Evolutionary conservation across 257 asterid species (phyloP), one percentile per base, ranked within the genome.

Genomic region (Nicotiana tabacum): DNA sequence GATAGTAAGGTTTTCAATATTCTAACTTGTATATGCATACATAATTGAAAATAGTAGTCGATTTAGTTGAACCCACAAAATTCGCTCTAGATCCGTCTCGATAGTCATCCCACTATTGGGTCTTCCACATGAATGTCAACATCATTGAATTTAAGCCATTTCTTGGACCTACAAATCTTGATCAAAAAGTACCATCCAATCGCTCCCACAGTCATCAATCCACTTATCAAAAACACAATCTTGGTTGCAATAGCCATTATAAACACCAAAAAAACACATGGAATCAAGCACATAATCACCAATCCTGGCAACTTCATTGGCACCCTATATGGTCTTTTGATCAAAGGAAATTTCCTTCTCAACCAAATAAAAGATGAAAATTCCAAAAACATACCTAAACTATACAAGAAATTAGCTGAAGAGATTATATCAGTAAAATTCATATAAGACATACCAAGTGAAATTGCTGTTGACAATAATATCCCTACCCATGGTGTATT

Each of bases 401-500:
- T 85, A 37, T 94, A 94, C 82, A 94, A 69, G 83, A 94, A 90
- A 83, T 94, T 94, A 2, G 93, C 97, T 0, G 88, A 89, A 0
- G 97, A 77, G 3, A 94, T 90, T 0, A 91, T 88, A 77, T 91
- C 91, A 0, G 89, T 77, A 24, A 89, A 94, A 68, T 86, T 88
- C 93, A 91, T 83, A 77, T 87, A 91, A 4, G 97, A 94, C 5
- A 91, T 91, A 1, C 87, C 91, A 0, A 92, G 81, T 5, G 94
- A 92, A 4, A 90, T 85, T 48, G 39, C 13, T 1, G 95, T 90
- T n/a, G 97, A 90, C 18, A 86, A 27, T 72, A 87, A 6, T 11
- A 94, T 92, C 85, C 97, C 97, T 4, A 90, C 88, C 97, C 94
- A 92, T 1, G 97, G 98, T 53, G 97, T 92, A 11, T 89, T 58